Evolutionary conservation across 75 land plant species (phyloP), one percentile per base, ranked within the genome.

Genomic region (Sequoiadendron giganteum): DNA sequence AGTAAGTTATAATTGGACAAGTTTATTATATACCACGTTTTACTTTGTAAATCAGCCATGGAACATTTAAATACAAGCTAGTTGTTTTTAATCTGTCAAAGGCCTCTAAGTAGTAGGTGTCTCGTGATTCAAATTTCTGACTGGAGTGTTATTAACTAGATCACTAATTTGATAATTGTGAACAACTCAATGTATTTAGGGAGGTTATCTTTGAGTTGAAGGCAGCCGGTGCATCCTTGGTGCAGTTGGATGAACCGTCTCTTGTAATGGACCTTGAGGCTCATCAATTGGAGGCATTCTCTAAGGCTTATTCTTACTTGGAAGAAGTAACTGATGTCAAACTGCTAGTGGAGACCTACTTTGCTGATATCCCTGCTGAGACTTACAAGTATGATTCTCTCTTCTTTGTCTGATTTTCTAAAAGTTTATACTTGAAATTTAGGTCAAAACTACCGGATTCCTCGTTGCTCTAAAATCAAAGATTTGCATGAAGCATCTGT

Each of bases 221-320:
- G 87, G 93, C 93, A n/a, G 96, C 93, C 65, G 97, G 97, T 87
- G 96, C 96, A 65, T 86, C 95, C 40, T 93, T 94, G 95, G 92
- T 96, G 79, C 97, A 96, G 90, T 91, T 96, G 43, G 97, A 95
- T 91, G 97, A 96, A 85, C 97, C 97, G 34, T 88, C 91, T 25
- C 95, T 96, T 90, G 96, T 95, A 14, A 83, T 86, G 89, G 97
- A 96, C 90, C 95, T 96, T 47, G 95, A 95, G 4, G 54, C 95
- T 16, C 89, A 89, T 75, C 88, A 96, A 70, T 47, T 90, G 88
- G 90, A 93, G 54, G 95, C 92, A 13, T 96, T 95, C 86, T 88
- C 89, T 43, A 87, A 90, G 84, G 96, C 96, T 0, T 96, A 96
- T 58, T 25, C 92, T 45, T 88, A 88, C 81, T 91, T 96, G 1